phyloP scores from a whole-genome alignment of 192 early-diverging fungal species.

The Diversispora epigaea region DNA sequence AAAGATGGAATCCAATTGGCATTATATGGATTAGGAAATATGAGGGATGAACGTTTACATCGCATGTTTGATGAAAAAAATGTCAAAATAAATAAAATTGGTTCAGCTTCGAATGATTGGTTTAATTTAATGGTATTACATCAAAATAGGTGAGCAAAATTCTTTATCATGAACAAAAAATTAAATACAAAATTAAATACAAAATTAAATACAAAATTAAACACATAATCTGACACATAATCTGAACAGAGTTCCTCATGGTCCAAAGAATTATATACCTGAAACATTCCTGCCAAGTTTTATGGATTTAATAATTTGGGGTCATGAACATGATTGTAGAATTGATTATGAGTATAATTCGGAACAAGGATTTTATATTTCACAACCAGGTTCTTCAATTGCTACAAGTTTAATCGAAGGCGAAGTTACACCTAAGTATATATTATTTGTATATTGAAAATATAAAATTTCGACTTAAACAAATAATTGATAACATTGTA shows the following conservation, averaged over 20 bases:
- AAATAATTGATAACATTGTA: too few species aligned
- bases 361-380: slow-evolving; percentile 69
- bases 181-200: background rate
- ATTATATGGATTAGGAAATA: slow-evolving; percentile 89
- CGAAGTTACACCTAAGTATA: slow-evolving; percentile 72
- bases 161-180: background rate
- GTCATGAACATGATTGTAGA: slow-evolving; percentile 95
- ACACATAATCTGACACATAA: background rate
- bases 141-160: slow-evolving; percentile 68
- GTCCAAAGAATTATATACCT: slow-evolving; percentile 82
- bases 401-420: slow-evolving; percentile 86
- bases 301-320: slow-evolving; percentile 88
- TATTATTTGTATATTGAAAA: background rate
- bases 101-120: slow-evolving; percentile 66
- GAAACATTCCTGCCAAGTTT: slow-evolving; percentile 81
- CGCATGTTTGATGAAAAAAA: slow-evolving; percentile 70
- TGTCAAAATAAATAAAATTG: slow-evolving; percentile 70
- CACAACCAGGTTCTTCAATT: slow-evolving; percentile 90
- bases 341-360: slow-evolving; percentile 74
- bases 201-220: background rate
- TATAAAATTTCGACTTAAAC: too few species aligned
- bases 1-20: slow-evolving; percentile 80
- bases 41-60: slow-evolving; percentile 87
- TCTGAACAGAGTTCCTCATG: slow-evolving; percentile 62
- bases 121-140: slow-evolving; percentile 91